Percentiles rank a stretch among this genome's conserved stretches.
phyloP scores from a whole-genome alignment of 2,329 filamentous ascomycete species.

The Sporothrix variecibatus region DNA sequence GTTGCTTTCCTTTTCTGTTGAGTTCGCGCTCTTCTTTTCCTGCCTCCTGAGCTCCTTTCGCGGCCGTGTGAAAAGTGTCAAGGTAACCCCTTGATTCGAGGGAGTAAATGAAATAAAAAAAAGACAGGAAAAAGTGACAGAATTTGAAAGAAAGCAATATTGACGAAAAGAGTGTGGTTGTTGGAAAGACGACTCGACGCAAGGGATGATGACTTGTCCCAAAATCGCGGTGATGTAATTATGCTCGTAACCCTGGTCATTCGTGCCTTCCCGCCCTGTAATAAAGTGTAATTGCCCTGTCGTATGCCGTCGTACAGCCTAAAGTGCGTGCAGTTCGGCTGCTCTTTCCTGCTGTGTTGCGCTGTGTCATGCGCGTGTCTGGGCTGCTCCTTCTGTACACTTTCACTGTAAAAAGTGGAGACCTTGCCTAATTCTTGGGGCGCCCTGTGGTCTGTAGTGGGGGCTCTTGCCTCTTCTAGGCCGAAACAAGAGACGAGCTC shows the following conservation, averaged over 20 bases:
- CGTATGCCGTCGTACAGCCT: not conserved
- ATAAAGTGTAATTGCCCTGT: not conserved
- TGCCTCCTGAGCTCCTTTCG: not conserved
- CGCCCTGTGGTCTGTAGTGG: not conserved
- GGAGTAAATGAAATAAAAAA: not conserved
- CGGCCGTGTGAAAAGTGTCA: not conserved
- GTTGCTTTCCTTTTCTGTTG: not conserved
- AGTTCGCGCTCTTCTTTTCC: not conserved
- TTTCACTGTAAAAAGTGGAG: constrained; percentile 3
- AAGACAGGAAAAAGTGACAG: not conserved
- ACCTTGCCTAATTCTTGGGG: not conserved
- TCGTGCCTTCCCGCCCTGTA: not conserved
- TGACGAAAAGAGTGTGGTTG: not conserved
- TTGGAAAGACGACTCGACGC: not conserved
- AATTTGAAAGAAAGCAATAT: no score
- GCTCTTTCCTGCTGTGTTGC: not conserved
- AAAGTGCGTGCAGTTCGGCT: not conserved
- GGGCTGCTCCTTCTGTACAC: not conserved
- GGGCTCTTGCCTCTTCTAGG: not conserved
- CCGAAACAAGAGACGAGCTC: constrained; percentile 15
- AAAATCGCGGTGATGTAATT: not conserved
- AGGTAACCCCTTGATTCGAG: not conserved
- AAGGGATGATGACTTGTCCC: not conserved
- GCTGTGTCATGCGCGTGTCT: not conserved
- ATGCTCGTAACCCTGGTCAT: not conserved